These are phyloP conservation scores for Penicillium sp. DNA, from an alignment of 2,329 filamentous ascomycete genomes.

Conservation along the genomic window DNA sequence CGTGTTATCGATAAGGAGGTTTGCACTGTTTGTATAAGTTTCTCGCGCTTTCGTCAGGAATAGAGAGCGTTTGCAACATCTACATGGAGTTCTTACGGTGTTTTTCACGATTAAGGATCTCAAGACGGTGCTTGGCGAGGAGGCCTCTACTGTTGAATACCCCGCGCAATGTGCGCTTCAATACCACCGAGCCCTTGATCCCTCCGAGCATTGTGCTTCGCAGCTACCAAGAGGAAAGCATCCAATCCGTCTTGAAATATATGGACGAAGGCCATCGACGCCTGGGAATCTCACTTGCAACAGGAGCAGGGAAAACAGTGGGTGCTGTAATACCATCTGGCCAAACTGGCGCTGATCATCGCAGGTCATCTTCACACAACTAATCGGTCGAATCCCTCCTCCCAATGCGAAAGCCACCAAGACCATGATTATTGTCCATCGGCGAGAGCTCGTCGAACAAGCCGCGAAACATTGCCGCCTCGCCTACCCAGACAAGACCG, in stretches of 20 bases:
- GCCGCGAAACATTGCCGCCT: constrained; percentile 79
- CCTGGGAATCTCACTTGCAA: constrained; percentile 80
- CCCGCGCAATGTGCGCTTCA: constrained; percentile 26
- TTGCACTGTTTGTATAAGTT: constrained; percentile 40
- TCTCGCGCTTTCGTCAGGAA: constrained; percentile 1
- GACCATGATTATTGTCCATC: constrained; percentile 88
- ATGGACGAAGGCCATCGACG: constrained; percentile 71
- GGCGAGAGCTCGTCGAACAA: constrained; percentile 91
- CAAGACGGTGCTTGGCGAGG: constrained; percentile 13
- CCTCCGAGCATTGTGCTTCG: constrained; percentile 60
- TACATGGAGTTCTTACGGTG: constrained; percentile 34
- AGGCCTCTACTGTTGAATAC: constrained; percentile 27
- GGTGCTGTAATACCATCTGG: constrained; percentile 22
- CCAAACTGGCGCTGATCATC: constrained; percentile 4
- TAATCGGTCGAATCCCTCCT: constrained; percentile 73
- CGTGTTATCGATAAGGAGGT: constrained; percentile 30
- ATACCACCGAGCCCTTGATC: constrained; percentile 21
- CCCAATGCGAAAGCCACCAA: constrained; percentile 61
- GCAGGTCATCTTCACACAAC: constrained; percentile 90
- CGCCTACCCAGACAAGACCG: constrained; percentile 74
- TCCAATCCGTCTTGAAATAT: constrained; percentile 72
- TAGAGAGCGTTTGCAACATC: not conserved
- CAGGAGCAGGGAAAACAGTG: constrained; percentile 85
- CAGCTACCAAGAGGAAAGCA: constrained; percentile 88
- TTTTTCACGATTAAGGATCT: constrained; percentile 22